Evolutionary conservation across 352 stramenopile genomes (phyloP), one percentile per base, ranked within the genome.

Genomic region (Phytophthora colocasiae): DNA sequence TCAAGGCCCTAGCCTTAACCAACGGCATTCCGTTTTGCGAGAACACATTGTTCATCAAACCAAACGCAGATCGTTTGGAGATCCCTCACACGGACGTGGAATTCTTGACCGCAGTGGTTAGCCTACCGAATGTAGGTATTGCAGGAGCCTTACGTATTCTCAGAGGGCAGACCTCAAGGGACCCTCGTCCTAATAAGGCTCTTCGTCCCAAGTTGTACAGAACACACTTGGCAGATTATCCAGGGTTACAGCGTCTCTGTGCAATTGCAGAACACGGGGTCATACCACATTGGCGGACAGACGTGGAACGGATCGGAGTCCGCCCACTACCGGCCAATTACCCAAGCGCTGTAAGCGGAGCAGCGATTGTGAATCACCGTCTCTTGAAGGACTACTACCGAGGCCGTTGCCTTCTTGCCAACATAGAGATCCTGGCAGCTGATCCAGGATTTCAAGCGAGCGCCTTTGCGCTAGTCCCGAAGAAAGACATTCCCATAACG

Each of bases 311-410:
- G 0, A 4, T 38, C 6, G 53, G 47, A 9, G 53, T 56, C 1
- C 53, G 62, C 2, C 47, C 46, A 7, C 1, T 58, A 0, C 53
- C 53, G 3, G 15, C 48, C 3, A 70, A 59, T n/a, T 64, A 60
- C 31, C 2, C 5, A 1, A 44, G 53, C 9, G 41, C 62, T 15
- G 7, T 14, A 5, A 17, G 19, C 3, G 62, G 53, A 11, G 24
- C 62, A 7, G 10, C 7, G 0, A 15, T 69, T 8, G 46, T 64
- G 2, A 59, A 14, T 14, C 9, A 64, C 22, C 46, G 31, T 9
- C 22, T 64, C 0, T 24, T 69, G 1, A 8, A 10, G 3, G 45
- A 63, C 4, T 63, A 69, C 22, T 69, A 69, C 43, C 12, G 12
- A 4, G 59, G 51, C 3, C 24, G 43, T 2, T 58, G 51, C 22